These are phyloP conservation scores for Tetrahymena thermophila DNA, from an alignment of 73 alveolate species.

Conservation along the genomic window DNA sequence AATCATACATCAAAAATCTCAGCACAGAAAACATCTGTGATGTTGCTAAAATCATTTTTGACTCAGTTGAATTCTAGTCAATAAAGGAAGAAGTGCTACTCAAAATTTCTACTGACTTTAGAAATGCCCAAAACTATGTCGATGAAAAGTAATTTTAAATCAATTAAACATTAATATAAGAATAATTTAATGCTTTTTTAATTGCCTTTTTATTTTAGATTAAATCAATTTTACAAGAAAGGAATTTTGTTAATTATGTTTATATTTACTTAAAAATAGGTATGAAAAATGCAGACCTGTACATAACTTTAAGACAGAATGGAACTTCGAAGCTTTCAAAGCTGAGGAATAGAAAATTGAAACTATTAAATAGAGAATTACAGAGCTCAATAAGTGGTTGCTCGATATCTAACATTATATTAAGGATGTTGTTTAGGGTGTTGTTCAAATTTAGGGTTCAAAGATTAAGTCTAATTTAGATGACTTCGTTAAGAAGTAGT, in stretches of 20 bases:
- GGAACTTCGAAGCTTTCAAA: conserved; percentile 67
- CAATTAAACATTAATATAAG: background rate
- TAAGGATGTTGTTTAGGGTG: conserved; percentile 49
- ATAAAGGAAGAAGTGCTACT: conserved; percentile 54
- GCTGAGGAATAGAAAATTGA: conserved; percentile 45
- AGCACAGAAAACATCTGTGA: conserved; percentile 35
- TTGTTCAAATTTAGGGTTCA: conserved; percentile 62
- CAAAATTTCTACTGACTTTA: conserved; percentile 57
- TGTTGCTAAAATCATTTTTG: conserved; percentile 60
- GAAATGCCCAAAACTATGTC: conserved; percentile 54
- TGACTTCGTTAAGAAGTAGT: conserved; percentile 48
- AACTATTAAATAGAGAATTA: conserved; percentile 49
- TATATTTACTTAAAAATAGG: background rate
- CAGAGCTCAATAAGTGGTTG: conserved; percentile 60
- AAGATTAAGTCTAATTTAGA: conserved; percentile 58
- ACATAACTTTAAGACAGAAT: conserved; percentile 51
- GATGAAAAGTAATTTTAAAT: conserved; percentile 4
- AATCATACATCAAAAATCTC: conserved; percentile 51
- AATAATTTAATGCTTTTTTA: background rate
- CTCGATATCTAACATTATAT: conserved; percentile 44
- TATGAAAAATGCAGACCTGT: conserved; percentile 72
- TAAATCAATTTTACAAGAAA: too few species aligned
- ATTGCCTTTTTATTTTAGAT: background rate
- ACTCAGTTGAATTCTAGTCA: conserved; percentile 43
- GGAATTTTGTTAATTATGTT: too few species aligned